Conservation (phyloP, 768 basidiomycete genomes). For the Suillus cothurnatus region DNA sequence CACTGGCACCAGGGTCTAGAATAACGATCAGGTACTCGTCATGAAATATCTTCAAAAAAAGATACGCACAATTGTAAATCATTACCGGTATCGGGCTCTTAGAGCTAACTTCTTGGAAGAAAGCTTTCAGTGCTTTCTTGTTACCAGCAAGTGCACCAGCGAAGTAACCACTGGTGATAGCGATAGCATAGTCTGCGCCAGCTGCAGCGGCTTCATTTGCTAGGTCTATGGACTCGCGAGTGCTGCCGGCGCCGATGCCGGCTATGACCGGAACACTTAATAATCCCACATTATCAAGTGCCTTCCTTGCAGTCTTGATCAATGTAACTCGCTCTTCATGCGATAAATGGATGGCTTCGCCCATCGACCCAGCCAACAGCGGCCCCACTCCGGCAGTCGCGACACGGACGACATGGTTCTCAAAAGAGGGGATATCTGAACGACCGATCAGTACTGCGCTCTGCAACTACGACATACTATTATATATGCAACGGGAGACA, state of each 20-base stretch:
- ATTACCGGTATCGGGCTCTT: slow-evolving; percentile 87
- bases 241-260: slow-evolving; percentile 84
- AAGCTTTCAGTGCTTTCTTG: slow-evolving; percentile 72
- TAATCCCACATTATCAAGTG: slow-evolving; percentile 68
- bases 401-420: slow-evolving; percentile 63
- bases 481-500: slow-evolving; percentile 21
- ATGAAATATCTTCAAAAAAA: slow-evolving; percentile 10
- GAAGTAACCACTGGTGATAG: slow-evolving; percentile 87
- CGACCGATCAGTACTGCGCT: slow-evolving; percentile 11
- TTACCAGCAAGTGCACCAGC: slow-evolving; percentile 69
- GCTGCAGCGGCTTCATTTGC: slow-evolving; percentile 76
- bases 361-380: slow-evolving; percentile 80
- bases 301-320: slow-evolving; percentile 67
- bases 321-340: slow-evolving; percentile 66
- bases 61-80: slow-evolving; percentile 78
- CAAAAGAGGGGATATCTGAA: slow-evolving; percentile 65
- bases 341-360: slow-evolving; percentile 78
- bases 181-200: slow-evolving; percentile 86
- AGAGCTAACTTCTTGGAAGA: slow-evolving; percentile 73
- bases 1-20: slow-evolving; percentile 84
- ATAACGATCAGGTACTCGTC: not conserved
- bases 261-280: slow-evolving; percentile 66
- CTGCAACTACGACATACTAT: slow-evolving; percentile 19
- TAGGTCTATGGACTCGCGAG: slow-evolving; percentile 78
- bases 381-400: slow-evolving; percentile 72